Percentiles rank a stretch among this genome's conserved stretches.
These are phyloP conservation scores for Trifolium subterraneum DNA, from an alignment of 306 rosid genomes.

Conservation along the genomic window DNA sequence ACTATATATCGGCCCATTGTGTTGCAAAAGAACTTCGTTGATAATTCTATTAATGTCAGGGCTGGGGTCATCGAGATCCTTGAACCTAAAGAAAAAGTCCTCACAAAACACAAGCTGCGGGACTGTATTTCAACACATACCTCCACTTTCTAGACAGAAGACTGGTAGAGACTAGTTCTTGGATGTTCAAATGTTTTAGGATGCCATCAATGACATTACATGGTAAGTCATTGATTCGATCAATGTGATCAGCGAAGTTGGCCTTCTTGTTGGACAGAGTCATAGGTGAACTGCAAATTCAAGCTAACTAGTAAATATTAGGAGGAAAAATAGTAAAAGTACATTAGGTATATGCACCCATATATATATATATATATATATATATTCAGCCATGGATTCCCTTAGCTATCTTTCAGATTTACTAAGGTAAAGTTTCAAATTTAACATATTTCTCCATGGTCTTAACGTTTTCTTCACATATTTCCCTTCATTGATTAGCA, in stretches of 20 bases:
- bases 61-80: not conserved
- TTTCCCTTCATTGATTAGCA: no score
- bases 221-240: constrained; percentile 36
- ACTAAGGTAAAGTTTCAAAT: no score
- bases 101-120: not conserved
- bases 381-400: no score
- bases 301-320: not conserved
- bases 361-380: no score
- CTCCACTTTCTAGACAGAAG: constrained; percentile 23
- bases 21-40: constrained; percentile 1
- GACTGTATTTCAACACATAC: constrained; percentile 29
- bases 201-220: constrained; percentile 26
- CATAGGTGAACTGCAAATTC: constrained; percentile 4
- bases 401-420: no score
- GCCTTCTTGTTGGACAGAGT: not conserved
- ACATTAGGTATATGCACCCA: no score
- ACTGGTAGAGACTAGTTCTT: constrained; percentile 19
- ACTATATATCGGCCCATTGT: not conserved
- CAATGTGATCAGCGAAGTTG: not conserved
- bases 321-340: not conserved
- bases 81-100: not conserved
- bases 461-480: no score
- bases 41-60: not conserved
- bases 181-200: not conserved
- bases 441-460: not conserved